Base-by-base conservation (phyloP, 345 rosid species). In the Diplotaxis tenuifolia region DNA sequence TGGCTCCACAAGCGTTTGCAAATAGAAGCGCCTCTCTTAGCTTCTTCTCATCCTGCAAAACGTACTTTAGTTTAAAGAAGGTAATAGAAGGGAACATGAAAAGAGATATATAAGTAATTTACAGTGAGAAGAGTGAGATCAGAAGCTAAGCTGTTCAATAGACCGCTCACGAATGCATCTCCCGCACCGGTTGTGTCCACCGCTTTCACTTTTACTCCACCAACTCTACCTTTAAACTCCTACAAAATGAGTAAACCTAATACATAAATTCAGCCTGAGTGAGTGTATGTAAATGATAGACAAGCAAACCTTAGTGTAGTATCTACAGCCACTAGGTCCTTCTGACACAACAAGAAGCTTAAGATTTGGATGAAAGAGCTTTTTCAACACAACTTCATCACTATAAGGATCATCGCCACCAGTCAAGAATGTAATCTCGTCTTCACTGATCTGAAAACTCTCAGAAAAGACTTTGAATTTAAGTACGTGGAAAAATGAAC, bases 161-260 rank as follows among this genome's bases (percentile, higher is more conserved):
- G 6, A 21, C 96, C 96, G 34, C 93, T 83, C 5, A 88, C 90
- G 50, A 90, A 93, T 47, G 98, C 85, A 84, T 90, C 96, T 36
- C 96, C 96, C 21, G 96, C 96, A 75, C 96, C 96, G 0, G 96
- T 88, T 22, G 96, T 90, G 76, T 93, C 96, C 21, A 88, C 87
- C 9, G 91, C 29, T 29, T 83, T 84, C 27, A 86, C 91, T 83
- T 93, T 81, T 22, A 93, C 65, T 67, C 93, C 91, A 47, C 73
- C 42, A 68, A 93, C 93, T 70, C 81, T 79, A 18, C 98, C 93
- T 76, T 79, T 90, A 70, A 90, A 90, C 75, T 81, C 86, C 96
- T 88, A 81, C 19, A 72, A 52, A 65, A 28, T 76, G 19, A 9
- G 73, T 36, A 29, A n/a, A 20, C 3, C 65, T 10, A 5, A 59